A percentile compares a stretch with the other conserved stretches of the same genome.
phyloP scores from a whole-genome alignment of 1,284 basidiomycete species.

The Taiwanofungus camphoratus region DNA sequence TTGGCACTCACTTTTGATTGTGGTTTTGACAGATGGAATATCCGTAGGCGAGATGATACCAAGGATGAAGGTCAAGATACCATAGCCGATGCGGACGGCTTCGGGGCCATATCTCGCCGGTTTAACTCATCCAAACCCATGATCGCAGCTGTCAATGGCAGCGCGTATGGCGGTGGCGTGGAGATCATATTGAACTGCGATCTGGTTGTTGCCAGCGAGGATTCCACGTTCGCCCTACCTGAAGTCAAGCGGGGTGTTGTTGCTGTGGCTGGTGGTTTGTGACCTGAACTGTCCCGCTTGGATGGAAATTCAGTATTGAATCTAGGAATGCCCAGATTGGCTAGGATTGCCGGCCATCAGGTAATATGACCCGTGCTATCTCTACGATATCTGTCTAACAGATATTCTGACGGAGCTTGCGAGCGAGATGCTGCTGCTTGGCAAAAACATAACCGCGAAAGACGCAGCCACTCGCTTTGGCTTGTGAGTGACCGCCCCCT shows the following conservation, averaged over 20 bases:
- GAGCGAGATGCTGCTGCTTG: conserved; percentile 73
- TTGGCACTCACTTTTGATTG: conserved; percentile 2
- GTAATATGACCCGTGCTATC: conserved; percentile 34
- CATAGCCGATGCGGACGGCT: conserved; percentile 51
- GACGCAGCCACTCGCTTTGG: conserved; percentile 69
- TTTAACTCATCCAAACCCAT: conserved; percentile 65
- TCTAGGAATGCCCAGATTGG: conserved; percentile 59
- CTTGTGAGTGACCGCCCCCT: conserved; percentile 47
- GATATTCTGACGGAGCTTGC: too few relatives aligned
- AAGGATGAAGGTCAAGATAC: conserved; percentile 42
- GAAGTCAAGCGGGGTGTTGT: conserved; percentile 81
- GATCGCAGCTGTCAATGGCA: conserved; percentile 79
- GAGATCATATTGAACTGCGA: conserved; percentile 83
- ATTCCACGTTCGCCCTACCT: conserved; percentile 71
- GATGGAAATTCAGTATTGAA: background rate
- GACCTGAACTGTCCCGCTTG: too few relatives aligned
- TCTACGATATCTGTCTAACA: background rate
- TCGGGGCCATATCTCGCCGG: conserved; percentile 71
- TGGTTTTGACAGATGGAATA: conserved; percentile 45
- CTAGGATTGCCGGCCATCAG: conserved; percentile 62
- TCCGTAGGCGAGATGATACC: conserved; percentile 34
- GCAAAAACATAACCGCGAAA: conserved; percentile 58
- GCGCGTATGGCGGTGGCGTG: conserved; percentile 76
- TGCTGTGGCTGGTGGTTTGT: conserved; percentile 68
- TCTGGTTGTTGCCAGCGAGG: conserved; percentile 68